These are phyloP conservation scores for Saccharata proteae DNA, from an alignment of 2,329 filamentous ascomycete species.

Conservation along the genomic window DNA sequence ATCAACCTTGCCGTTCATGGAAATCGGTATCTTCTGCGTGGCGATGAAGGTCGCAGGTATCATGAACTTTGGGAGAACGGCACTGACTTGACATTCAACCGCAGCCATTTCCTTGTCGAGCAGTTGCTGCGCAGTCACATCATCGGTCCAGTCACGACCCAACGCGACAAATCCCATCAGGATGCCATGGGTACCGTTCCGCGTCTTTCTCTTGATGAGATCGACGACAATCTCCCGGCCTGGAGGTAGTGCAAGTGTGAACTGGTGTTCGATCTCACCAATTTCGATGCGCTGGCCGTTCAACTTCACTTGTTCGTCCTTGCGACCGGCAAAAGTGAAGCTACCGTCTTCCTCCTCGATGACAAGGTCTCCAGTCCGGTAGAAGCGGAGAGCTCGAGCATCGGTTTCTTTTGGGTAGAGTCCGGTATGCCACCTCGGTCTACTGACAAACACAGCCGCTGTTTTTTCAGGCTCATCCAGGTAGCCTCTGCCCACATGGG, in stretches of 20 bases:
- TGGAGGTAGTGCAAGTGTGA: conserved; percentile 14
- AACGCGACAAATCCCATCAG: not conserved
- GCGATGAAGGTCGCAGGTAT: not conserved
- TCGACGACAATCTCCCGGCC: not conserved
- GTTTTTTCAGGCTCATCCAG: conserved; percentile 24
- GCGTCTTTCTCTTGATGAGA: not conserved
- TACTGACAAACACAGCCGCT: conserved; percentile 19
- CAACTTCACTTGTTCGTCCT: conserved; percentile 25
- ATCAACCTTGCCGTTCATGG: not conserved
- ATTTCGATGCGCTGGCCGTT: conserved; percentile 27
- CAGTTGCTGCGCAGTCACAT: not conserved
- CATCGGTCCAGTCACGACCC: not conserved
- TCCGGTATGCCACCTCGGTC: conserved; percentile 15
- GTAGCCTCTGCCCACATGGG: conserved; percentile 29
- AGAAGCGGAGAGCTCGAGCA: conserved; percentile 4
- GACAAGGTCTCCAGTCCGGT: conserved; percentile 17
- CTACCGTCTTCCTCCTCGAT: conserved; percentile 16
- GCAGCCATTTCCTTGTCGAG: not conserved
- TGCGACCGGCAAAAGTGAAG: conserved; percentile 23
- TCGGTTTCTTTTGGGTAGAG: not conserved
- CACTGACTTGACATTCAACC: not conserved
- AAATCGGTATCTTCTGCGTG: not conserved
- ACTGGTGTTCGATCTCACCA: conserved; percentile 28
- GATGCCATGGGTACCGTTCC: not conserved
- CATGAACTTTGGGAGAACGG: not conserved